Percentiles rank a stretch among this genome's conserved stretches.
Evolutionary conservation across 495 filamentous ascomycete species (phyloP).

Genomic region (Neurospora pannonica): DNA sequence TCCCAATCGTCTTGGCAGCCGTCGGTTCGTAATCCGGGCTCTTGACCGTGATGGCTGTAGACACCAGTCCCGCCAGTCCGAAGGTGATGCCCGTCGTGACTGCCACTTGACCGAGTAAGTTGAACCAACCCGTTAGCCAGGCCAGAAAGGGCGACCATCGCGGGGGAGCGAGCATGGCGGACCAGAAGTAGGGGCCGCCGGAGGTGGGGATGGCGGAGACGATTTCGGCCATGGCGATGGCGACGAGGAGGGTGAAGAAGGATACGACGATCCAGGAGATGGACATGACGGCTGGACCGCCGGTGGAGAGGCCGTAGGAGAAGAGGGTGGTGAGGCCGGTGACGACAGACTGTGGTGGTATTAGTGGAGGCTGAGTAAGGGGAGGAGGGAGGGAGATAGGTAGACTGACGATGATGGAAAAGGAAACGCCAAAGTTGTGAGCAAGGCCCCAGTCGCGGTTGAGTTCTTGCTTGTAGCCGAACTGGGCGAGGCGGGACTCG

Average conservation of each 20-base stretch:
- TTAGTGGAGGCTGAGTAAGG: neutral
- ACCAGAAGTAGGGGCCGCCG: constrained; percentile 61
- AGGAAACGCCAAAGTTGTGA: constrained; percentile 58
- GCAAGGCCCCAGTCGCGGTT: constrained; percentile 50
- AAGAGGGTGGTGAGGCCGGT: constrained; percentile 53
- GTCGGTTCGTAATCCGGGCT: constrained; percentile 39
- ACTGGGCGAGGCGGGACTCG: constrained; percentile 45
- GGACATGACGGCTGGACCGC: constrained; percentile 48
- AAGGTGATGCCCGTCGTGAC: constrained; percentile 62
- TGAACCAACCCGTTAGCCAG: constrained; percentile 60
- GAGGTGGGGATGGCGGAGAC: constrained; percentile 55
- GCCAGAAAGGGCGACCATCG: constrained; percentile 48
- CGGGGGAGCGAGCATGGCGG: constrained; percentile 49
- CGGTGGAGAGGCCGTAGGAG: constrained; percentile 45
- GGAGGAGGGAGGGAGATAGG: neutral
- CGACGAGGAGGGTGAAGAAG: constrained; percentile 28
- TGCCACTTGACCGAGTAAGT: constrained; percentile 50
- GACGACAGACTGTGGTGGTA: constrained; percentile 41
- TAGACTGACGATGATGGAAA: constrained; percentile 51
- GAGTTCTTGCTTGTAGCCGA: constrained; percentile 56
- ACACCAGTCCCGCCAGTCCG: constrained; percentile 51
- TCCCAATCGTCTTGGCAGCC: constrained; percentile 47
- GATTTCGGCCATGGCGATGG: constrained; percentile 59
- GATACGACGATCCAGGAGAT: constrained; percentile 27
- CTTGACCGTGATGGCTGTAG: constrained; percentile 49